Base-by-base conservation (phyloP, 495 filamentous ascomycete genomes). In the Filosporella fistucella region DNA sequence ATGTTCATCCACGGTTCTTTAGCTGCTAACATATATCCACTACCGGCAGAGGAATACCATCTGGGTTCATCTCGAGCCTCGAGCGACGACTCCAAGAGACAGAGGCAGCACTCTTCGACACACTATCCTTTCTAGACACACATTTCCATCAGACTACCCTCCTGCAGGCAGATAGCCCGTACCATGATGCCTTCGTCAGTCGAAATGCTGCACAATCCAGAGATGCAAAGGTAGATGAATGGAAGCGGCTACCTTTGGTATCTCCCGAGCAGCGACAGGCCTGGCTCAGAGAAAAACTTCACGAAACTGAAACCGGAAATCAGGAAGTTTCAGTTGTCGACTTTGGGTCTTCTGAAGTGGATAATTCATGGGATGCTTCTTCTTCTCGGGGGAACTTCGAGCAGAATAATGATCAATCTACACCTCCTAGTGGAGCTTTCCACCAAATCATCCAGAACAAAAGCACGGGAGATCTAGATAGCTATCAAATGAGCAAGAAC, bases 41-140 rank as follows among this genome's bases (percentile, higher is more conserved):
- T n/a, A n/a, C n/a, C n/a, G n/a, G n/a, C 6, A 29, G 44, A 11
- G 24, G 30, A 3, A 37, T 36, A 3, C 40, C 40, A 14, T 20
- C 40, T 12, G 40, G 40, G 14, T 43, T 25, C 18, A 43, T 43
- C n/a, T 43, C 40, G 6, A 25, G 23, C 25, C 23, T 43, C 12
- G 40, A 43, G 23, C 40, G 28, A 6, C 4, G 25, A 28, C 28
- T 30, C n/a, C 28, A 8, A 8, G 28, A 30, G 28, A 30, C 28
- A 8, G 28, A 30, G 28, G n/a, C 28, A 8, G 28, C 28, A 8
- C 28, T 30, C 28, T 30, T 30, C n/a, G 28, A 30, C 8, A n/a
- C 28, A 8, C n/a, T 30, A n/a, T 30, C 28, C n/a, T n/a, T n/a
- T n/a, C n/a, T n/a, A n/a, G n/a, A n/a, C n/a, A n/a, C n/a, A n/a